phyloP scores from a whole-genome alignment of 2,329 filamentous ascomycete species.

The Geosmithia flava region DNA sequence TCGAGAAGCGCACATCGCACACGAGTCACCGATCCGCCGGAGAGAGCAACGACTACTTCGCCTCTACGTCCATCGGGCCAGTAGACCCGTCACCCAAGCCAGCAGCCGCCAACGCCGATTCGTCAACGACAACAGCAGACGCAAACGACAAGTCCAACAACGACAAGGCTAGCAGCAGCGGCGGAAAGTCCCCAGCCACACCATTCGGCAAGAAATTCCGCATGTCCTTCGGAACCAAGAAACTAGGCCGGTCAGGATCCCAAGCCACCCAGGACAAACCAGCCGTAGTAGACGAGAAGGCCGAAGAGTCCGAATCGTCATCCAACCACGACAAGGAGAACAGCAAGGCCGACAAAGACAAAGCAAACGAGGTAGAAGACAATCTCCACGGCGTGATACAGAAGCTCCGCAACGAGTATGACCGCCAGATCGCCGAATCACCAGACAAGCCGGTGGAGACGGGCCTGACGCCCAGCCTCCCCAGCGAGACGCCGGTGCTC shows the following conservation, averaged over 20 bases:
- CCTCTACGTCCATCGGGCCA: slow-evolving; percentile 38
- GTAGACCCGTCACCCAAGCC: slow-evolving; percentile 32
- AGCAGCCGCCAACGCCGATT: slow-evolving; percentile 28
- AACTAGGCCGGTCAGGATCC: slow-evolving; percentile 58
- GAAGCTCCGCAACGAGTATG: slow-evolving; percentile 61
- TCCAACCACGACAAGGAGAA: slow-evolving; percentile 48
- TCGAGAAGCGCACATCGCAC: slow-evolving; percentile 44
- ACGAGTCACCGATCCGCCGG: slow-evolving; percentile 50
- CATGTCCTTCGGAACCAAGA: slow-evolving; percentile 75
- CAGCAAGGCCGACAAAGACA: background rate
- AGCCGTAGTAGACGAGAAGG: slow-evolving; percentile 62
- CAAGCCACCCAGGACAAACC: slow-evolving; percentile 54
- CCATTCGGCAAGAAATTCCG: slow-evolving; percentile 81
- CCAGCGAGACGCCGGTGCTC: slow-evolving; percentile 64
- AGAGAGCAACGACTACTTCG: slow-evolving; percentile 63
- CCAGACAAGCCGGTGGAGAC: slow-evolving; percentile 45
- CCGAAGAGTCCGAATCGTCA: slow-evolving; percentile 47
- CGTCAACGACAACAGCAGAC: slow-evolving; percentile 14
- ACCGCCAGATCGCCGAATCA: slow-evolving; percentile 47
- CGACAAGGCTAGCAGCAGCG: slow-evolving; percentile 23
- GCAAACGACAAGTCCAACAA: slow-evolving; percentile 34
- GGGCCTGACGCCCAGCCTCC: slow-evolving; percentile 54
- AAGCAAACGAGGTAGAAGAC: slow-evolving; percentile 48
- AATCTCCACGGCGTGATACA: slow-evolving; percentile 62
- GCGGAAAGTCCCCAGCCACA: slow-evolving; percentile 39